A percentile compares a stretch with the other conserved stretches of the same genome.
These are phyloP conservation scores for Tulasnella sp. DNA, from an alignment of 768 basidiomycete genomes.

Conservation along the genomic window DNA sequence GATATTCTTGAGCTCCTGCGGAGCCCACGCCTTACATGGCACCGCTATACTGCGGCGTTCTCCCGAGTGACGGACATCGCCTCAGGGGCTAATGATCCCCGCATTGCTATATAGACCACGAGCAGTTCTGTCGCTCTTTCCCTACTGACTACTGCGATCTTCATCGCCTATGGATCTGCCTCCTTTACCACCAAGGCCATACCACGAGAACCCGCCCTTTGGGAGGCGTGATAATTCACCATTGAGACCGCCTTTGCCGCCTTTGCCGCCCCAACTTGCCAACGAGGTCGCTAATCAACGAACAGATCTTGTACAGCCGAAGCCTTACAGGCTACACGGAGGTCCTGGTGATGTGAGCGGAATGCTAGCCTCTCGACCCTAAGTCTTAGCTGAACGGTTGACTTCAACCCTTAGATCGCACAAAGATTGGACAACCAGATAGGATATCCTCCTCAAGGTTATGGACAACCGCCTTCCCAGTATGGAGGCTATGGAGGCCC, in stretches of 20 bases:
- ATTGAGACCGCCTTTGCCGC: constrained; percentile 4
- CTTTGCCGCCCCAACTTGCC: constrained; percentile 6
- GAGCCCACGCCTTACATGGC: too few species aligned
- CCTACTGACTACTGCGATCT: too few species aligned
- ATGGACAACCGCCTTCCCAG: neutral
- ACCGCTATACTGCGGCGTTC: too few species aligned
- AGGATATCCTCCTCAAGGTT: neutral
- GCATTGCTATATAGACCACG: too few species aligned
- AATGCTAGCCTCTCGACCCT: neutral
- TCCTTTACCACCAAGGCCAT: constrained; percentile 9
- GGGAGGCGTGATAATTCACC: neutral
- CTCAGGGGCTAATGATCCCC: too few species aligned
- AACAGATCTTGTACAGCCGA: neutral
- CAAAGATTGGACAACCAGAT: constrained; percentile 4
- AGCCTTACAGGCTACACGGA: neutral
- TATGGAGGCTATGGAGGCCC: neutral
- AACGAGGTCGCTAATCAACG: neutral
- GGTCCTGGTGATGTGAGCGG: constrained; percentile 1
- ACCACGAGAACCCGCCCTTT: neutral
- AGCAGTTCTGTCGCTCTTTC: too few species aligned
- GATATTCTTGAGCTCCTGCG: too few species aligned
- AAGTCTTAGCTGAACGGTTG: neutral
- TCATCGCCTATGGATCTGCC: constrained; percentile 1
- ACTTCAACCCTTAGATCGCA: constrained; percentile 2
- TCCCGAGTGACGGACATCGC: too few species aligned